A percentile compares a stretch with the other conserved stretches of the same genome.
phyloP scores from a whole-genome alignment of 176 grass and related monocot species.

The Carex littledalei region DNA sequence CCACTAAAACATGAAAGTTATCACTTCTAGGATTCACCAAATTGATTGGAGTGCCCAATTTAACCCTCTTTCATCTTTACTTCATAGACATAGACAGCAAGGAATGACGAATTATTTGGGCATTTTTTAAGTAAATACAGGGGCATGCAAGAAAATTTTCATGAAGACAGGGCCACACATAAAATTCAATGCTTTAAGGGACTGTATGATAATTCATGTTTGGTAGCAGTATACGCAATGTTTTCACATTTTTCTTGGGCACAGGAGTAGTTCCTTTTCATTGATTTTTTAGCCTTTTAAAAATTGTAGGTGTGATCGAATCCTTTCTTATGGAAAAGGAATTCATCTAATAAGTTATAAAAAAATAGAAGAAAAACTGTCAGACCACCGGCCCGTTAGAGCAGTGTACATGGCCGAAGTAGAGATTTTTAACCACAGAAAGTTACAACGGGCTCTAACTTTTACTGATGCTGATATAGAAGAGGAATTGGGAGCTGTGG shows the following conservation, averaged over 20 bases:
- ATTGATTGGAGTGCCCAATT: background rate
- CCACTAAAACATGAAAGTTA: background rate
- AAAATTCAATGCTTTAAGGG: background rate
- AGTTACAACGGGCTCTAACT: conserved; percentile 88
- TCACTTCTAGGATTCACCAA: background rate
- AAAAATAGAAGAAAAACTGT: conserved; percentile 52
- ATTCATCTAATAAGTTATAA: conserved; percentile 53
- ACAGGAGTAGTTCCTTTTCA: background rate
- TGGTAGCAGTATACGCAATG: background rate
- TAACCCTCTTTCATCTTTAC: background rate
- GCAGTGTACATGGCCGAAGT: conserved; percentile 61
- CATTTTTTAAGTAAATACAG: background rate
- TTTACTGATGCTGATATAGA: conserved; percentile 87
- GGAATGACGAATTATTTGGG: background rate
- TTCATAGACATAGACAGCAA: background rate
- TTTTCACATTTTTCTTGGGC: background rate
- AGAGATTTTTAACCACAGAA: conserved; percentile 79
- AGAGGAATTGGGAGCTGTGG: conserved; percentile 46
- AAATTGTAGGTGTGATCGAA: conserved; percentile 66
- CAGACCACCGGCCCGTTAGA: conserved; percentile 83
- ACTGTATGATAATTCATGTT: background rate
- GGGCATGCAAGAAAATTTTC: background rate
- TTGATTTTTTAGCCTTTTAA: background rate
- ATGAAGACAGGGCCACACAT: background rate
- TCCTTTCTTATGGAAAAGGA: conserved; percentile 77